Evolutionary conservation across 2,329 filamentous ascomycete species (phyloP).

Genomic region (Chalaropsis ovoidea): DNA sequence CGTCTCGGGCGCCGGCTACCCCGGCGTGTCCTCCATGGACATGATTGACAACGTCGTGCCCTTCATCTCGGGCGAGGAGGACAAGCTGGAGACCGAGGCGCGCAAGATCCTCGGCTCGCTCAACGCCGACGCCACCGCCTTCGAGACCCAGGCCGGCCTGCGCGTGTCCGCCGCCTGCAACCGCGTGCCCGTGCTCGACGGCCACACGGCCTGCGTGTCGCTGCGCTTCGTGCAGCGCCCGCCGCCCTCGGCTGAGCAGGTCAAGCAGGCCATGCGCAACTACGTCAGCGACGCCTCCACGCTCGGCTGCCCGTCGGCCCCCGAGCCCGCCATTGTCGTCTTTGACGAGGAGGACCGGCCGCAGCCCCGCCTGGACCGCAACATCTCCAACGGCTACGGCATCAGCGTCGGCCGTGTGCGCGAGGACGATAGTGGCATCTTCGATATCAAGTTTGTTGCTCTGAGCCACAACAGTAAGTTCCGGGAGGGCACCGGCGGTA

Average conservation of each 20-base stretch:
- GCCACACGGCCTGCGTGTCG: slow-evolving; percentile 90
- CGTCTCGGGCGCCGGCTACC: slow-evolving; percentile 84
- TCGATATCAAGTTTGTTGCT: slow-evolving; percentile 90
- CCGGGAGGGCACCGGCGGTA: too few species aligned
- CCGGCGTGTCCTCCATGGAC: slow-evolving; percentile 86
- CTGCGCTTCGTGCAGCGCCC: slow-evolving; percentile 69
- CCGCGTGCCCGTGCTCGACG: slow-evolving; percentile 87
- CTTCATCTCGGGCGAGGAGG: slow-evolving; percentile 86
- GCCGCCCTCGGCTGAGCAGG: slow-evolving; percentile 61
- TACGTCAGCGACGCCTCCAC: slow-evolving; percentile 75
- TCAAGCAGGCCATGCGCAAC: slow-evolving; percentile 65
- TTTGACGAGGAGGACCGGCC: slow-evolving; percentile 85
- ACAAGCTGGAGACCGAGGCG: slow-evolving; percentile 90
- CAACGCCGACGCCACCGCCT: slow-evolving; percentile 60
- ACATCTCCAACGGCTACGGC: slow-evolving; percentile 76
- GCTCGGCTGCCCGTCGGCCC: slow-evolving; percentile 79
- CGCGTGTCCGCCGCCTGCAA: slow-evolving; percentile 82
- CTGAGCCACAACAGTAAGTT: slow-evolving; percentile 66
- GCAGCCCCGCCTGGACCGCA: slow-evolving; percentile 80
- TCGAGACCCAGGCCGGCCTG: slow-evolving; percentile 63
- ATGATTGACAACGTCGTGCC: slow-evolving; percentile 93
- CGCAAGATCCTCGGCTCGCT: slow-evolving; percentile 82
- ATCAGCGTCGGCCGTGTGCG: slow-evolving; percentile 82
- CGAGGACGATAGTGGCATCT: slow-evolving; percentile 77
- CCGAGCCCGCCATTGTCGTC: slow-evolving; percentile 68